A percentile compares a stretch with the other conserved stretches of the same genome.
phyloP scores from a whole-genome alignment of 768 basidiomycete genomes.

The Suillus ampliporus region DNA sequence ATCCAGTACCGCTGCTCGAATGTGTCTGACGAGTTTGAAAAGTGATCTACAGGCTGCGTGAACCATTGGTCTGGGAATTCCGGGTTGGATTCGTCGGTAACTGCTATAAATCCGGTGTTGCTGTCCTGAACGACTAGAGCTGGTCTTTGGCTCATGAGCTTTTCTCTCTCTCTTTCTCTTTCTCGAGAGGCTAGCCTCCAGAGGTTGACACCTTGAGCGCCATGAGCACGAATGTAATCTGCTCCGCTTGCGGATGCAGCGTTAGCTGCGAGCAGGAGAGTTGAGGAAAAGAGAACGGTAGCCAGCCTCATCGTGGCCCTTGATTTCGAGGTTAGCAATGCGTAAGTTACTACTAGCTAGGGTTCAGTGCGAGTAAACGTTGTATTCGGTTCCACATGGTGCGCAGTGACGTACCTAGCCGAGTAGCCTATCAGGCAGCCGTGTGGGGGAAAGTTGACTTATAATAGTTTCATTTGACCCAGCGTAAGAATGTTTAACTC shows the following conservation, averaged over 20 bases:
- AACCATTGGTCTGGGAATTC: conserved; percentile 73
- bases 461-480: too few species aligned
- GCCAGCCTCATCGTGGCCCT: background rate
- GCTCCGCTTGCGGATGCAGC: conserved; percentile 2
- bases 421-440: background rate
- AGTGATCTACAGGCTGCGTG: conserved; percentile 87
- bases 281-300: background rate
- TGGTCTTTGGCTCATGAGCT: conserved; percentile 16
- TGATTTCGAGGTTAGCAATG: background rate
- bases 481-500: too few species aligned
- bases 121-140: conserved; percentile 31
- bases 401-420: background rate
- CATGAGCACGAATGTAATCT: conserved; percentile 6
- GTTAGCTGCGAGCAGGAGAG: conserved; percentile 1
- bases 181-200: conserved; percentile 54
- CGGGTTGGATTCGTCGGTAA: conserved; percentile 19
- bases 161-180: conserved; percentile 22
- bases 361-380: background rate
- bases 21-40: conserved; percentile 58
- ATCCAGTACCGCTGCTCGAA: conserved; percentile 95
- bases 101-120: conserved; percentile 18
- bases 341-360: background rate
- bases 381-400: background rate
- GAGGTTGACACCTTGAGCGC: conserved; percentile 68
- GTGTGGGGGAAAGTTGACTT: too few species aligned